Percentiles rank a stretch among this genome's conserved stretches.
Evolutionary conservation across 2,329 filamentous ascomycete species (phyloP).

Genomic region (Paraphoma chrysanthemicola): DNA sequence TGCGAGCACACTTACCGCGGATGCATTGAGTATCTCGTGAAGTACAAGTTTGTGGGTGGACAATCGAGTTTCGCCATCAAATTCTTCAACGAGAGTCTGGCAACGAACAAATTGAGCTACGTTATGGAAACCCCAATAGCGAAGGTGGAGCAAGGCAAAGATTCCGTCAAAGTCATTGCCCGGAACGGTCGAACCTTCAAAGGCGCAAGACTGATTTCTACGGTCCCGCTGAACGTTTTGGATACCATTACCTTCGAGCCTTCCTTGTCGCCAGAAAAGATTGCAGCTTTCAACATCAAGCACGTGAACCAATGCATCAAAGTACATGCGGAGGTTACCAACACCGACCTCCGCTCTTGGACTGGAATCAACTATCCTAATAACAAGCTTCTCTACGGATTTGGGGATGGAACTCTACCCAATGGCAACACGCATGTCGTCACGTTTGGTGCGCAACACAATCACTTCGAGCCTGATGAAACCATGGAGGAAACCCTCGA

Average conservation of each 20-base stretch:
- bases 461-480: constrained; percentile 55
- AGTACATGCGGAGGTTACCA: constrained; percentile 54
- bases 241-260: constrained; percentile 52
- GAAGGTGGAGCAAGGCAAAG: no score
- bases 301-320: constrained; percentile 58
- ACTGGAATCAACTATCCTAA: constrained; percentile 53
- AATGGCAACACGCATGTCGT: constrained; percentile 58
- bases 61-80: constrained; percentile 56
- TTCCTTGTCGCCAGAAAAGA: constrained; percentile 45
- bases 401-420: constrained; percentile 51
- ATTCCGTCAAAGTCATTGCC: constrained; percentile 48
- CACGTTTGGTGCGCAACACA: constrained; percentile 52
- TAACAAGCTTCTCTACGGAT: constrained; percentile 53
- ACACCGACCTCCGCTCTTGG: constrained; percentile 53
- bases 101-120: constrained; percentile 50
- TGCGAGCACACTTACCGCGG: constrained; percentile 42
- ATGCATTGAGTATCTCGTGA: constrained; percentile 52
- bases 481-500: constrained; percentile 37
- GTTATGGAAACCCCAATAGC: constrained; percentile 52
- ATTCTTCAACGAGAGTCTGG: constrained; percentile 55
- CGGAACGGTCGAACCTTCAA: constrained; percentile 36
- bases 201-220: constrained; percentile 47
- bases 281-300: constrained; percentile 45
- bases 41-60: constrained; percentile 41
- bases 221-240: constrained; percentile 56